Evolutionary conservation across 441 rosid species (phyloP).

Genomic region (Adansonia grandidieri): DNA sequence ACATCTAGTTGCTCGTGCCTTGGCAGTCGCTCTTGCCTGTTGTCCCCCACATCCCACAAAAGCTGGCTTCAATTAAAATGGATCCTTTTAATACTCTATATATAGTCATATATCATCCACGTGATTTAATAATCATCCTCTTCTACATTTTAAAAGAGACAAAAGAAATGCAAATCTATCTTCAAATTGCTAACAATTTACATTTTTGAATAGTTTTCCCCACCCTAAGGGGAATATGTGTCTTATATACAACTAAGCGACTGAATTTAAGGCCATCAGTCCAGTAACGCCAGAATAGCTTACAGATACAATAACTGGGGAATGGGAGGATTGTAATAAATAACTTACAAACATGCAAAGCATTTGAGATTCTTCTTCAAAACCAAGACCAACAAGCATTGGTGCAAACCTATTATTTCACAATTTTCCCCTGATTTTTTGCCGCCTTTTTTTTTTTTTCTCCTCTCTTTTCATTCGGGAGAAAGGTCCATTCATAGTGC

Average conservation of each 20-base stretch:
- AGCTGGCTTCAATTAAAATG: neutral
- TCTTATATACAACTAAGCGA: neutral
- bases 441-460: neutral
- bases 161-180: neutral
- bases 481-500: neutral
- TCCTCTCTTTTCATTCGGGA: too few species aligned
- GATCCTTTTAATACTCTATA: neutral
- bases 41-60: neutral
- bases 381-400: neutral
- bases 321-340: neutral
- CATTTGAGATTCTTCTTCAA: neutral
- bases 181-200: slow-evolving; percentile 14
- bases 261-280: neutral
- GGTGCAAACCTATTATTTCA: neutral
- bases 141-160: neutral
- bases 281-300: neutral
- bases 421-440: neutral
- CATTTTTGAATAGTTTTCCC: neutral
- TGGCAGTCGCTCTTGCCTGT: neutral
- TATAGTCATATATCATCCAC: neutral
- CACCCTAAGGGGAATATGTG: neutral
- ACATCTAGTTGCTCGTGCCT: too few species aligned
- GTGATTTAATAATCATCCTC: neutral
- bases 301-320: neutral
- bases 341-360: neutral